These are phyloP conservation scores for Lablab purpureus DNA, from an alignment of 306 rosid species.

Conservation along the genomic window DNA sequence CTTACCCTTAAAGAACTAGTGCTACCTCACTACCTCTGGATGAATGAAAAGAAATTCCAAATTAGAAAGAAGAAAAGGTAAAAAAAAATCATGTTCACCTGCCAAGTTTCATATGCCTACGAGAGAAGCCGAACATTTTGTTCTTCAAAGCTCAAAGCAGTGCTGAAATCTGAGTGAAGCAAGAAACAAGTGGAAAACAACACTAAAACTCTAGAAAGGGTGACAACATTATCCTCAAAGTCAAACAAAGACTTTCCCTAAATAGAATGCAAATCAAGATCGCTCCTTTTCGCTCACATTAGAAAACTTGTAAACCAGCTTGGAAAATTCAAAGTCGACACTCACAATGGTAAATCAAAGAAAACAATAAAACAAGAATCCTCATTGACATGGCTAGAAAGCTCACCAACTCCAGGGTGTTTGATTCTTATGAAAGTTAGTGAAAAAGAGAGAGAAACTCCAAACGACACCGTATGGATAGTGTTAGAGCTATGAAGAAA, in stretches of 20 bases:
- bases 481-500: not conserved
- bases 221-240: conserved; percentile 40
- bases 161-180: conserved; percentile 1
- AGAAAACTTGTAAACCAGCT: conserved; percentile 9
- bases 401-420: conserved; percentile 16
- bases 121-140: conserved; percentile 91
- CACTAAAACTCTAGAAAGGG: conserved; percentile 13
- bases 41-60: not conserved
- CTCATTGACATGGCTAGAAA: not conserved
- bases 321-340: conserved; percentile 33
- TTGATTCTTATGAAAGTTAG: conserved; percentile 18
- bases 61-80: not conserved
- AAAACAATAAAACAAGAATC: not conserved
- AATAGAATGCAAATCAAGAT: conserved; percentile 17
- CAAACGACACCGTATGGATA: not conserved
- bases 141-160: conserved; percentile 35
- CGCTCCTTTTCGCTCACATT: conserved; percentile 19
- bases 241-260: conserved; percentile 9
- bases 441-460: not conserved
- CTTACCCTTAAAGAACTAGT: not conserved
- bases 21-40: not conserved
- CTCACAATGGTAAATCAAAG: not conserved
- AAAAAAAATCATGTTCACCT: conserved; percentile 60
- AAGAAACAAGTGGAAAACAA: conserved; percentile 32
- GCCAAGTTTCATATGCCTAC: conserved; percentile 83